Evolutionary conservation across 805 yeast species (phyloP).

Genomic region (Wickerhamiella cacticola): DNA sequence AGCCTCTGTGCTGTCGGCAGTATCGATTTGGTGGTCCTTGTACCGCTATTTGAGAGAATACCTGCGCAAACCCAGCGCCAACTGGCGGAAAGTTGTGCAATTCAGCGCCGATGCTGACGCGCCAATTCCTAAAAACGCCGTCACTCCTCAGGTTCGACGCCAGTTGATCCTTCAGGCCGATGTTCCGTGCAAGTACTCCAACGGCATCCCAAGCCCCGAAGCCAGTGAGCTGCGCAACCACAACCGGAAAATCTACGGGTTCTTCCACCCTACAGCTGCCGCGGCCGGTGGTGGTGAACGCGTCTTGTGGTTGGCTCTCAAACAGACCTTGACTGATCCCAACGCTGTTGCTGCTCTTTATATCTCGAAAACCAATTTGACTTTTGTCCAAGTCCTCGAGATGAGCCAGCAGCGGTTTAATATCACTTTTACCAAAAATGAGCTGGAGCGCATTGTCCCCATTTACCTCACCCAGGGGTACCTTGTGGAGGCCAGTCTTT

Average conservation of each 20-base stretch:
- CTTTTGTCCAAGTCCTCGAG: constrained; percentile 38
- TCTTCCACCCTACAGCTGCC: constrained; percentile 89
- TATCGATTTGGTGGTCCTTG: constrained; percentile 15
- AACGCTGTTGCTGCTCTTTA: constrained; percentile 55
- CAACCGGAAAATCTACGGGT: constrained; percentile 52
- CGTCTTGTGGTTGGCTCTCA: constrained; percentile 89
- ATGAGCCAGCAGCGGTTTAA: constrained; percentile 38
- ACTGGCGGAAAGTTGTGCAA: constrained; percentile 18
- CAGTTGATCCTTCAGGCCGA: constrained; percentile 29
- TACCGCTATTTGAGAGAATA: constrained; percentile 15
- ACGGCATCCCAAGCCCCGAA: constrained; percentile 14
- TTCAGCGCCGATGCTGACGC: constrained; percentile 17
- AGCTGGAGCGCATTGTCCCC: constrained; percentile 44
- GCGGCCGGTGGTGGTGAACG: constrained; percentile 99
- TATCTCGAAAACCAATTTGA: constrained; percentile 41
- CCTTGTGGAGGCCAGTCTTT: constrained; percentile 55
- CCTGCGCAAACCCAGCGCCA: constrained; percentile 19
- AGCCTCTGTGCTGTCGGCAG: constrained; percentile 9
- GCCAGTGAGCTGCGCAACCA: constrained; percentile 15
- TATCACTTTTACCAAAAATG: constrained; percentile 36
- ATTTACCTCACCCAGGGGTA: constrained; percentile 45
- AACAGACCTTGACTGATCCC: constrained; percentile 44
- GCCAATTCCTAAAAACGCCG: constrained; percentile 19
- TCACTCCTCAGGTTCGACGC: constrained; percentile 30
- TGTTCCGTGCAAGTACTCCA: constrained; percentile 25